Base-by-base conservation (phyloP, 306 rosid genomes). In the Astragalus glycyphyllos region DNA sequence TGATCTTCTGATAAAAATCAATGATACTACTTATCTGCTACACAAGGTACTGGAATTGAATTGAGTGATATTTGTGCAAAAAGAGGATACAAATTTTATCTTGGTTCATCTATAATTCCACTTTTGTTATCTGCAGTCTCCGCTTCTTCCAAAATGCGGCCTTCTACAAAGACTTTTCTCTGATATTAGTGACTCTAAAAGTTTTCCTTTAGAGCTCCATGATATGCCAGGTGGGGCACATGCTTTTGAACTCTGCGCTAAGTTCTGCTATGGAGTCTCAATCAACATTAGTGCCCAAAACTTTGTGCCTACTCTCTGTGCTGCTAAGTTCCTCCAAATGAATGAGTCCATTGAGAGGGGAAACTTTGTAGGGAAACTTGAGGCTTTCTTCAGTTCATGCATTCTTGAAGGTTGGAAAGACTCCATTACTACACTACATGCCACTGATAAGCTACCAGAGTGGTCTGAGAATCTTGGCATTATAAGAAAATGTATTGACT, bases 321-420 rank as follows among this genome's bases (percentile, higher is more conserved):
- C 96, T 53, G 90, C 99, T 14, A 89, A 89, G 73, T 87, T 94
- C 66, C 97, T 94, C 41, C 78, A 82, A 65, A 94, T 94, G 99
- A 84, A 74, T 7, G 97, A 94, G 53, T 80, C 91, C 16, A 58
- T 77, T 16, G 88, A 83, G 66, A 87, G 81, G 80, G 99, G 97
- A 48, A 94, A 91, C 78, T 83, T 91, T 37, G 79, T 86, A 2
- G 63, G 83, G 7, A 94, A 94, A 78, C 99, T 94, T 2, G 96
- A 94, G 70, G 79, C 97, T 46, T 94, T 94, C 89, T 84, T 94
- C 76, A 58, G 76, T 79, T 89, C 96, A 2, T 91, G 99, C 81
- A 84, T 94, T 69, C 93, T 94, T 11, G 86, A 81, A 54, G 99
- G 97, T 31, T 94, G 99, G 99, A 94, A 94, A 61, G 99, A 94